Base-by-base conservation (phyloP, 768 basidiomycete species). In the Boletus huronensis region DNA sequence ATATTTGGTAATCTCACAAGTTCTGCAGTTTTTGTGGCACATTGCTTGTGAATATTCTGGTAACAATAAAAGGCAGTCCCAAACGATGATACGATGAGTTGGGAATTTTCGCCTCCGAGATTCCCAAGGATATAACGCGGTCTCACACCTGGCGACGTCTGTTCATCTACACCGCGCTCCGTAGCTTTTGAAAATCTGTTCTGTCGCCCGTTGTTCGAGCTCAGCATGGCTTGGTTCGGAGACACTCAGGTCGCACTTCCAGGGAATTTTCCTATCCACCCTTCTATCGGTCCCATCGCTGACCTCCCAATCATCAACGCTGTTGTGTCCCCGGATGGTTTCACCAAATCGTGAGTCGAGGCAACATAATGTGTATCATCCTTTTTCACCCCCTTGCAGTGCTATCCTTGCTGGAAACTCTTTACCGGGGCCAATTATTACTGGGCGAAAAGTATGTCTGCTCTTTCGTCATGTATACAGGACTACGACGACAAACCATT, bases 341-440 rank as follows among this genome's bases (percentile, higher is more conserved):
- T 76, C 47, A 48, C 52, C 17, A 61, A 48, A 66, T 62, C 54
- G 66, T 68, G 32, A 54, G 64, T 40, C 17, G 28, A 26, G 28
- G 21, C 11, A 47, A 3, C 28, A 10, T 10, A 21, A 13, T 3
- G 3, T 13, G 21, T 40, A 16, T 21, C 36, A 5, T 23, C 16
- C 11, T 3, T 36, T 32, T 38, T 58, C 35, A 53, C 35, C 44
- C 31, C 4, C 13, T 66, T 70, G 46, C 13, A 59, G 64, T 13
- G 73, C 69, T 6, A 69, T 75, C 5, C 62, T 76, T 28, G 71
- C 71, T 17, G 76, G 73, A 50, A 72, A 74, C 4, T 41, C 62
- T 11, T 74, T 75, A 40, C 76, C 75, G 13, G 77, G 74, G 2
- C 70, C 72, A 1, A 60, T 73, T 10, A 74, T 78, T 38, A 63